Base-by-base conservation (phyloP, 371 early-diverging fungal genomes). In the Rhizomucor pusillus region DNA sequence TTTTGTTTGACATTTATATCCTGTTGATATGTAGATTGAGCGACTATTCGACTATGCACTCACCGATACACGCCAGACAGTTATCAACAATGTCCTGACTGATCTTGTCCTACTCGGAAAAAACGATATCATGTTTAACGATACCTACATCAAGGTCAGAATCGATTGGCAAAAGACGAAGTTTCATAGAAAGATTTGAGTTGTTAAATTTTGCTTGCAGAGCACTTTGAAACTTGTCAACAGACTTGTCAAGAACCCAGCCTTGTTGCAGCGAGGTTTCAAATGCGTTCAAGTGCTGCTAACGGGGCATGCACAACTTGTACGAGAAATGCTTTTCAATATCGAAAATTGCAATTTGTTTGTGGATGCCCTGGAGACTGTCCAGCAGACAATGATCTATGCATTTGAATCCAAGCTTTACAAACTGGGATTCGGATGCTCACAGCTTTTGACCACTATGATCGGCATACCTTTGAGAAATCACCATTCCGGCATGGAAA, bases 41-140 rank as follows among this genome's bases (percentile, higher is more conserved):
- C 54, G 46, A 34, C 24, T 82, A 19, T 34, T 72, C 5, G 40
- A 63, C 13, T 77, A 70, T 52, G 63, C 66, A 1, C 45, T 61
- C 1, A 57, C 62, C 16, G 77, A 73, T 39, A 50, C 47, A n/a
- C 45, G 77, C 46, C 61, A 67, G 22, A 58, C 50, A 20, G 59
- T 77, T 3, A 49, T 55, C 12, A 62, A 54, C 18, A 64, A 56
- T 41, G 62, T 65, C 9, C 43, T 73, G 10, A 47, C 66, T 22
- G 71, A 77, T 37, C 55, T 77, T 45, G 56, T 62, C 12, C 37
- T 68, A 13, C 56, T 76, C 3, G 62, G 59, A 13, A 53, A 57
- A 37, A 61, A 59, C 23, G 71, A 68, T n/a, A 62, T 62, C 12
- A 69, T 62, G 41, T 54, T 73, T 24, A 65, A 68, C 34, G 49